A percentile compares a stretch with the other conserved stretches of the same genome.
Conservation (phyloP, 2,329 filamentous ascomycete genomes). For the Colletotrichum sansevieriae region DNA sequence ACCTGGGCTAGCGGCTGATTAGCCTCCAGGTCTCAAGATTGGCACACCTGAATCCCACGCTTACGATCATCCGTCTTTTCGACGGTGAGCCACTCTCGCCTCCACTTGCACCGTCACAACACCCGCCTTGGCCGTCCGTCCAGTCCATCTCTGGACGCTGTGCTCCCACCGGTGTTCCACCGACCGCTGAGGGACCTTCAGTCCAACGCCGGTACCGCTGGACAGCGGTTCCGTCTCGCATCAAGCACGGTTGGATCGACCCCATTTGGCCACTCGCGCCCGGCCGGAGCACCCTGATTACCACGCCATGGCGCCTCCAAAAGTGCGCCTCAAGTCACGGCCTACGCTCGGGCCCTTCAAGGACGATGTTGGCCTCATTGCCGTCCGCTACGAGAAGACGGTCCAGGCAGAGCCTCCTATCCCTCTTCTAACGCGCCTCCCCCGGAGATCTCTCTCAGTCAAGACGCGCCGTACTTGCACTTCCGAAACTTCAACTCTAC, state of each 20-base stretch:
- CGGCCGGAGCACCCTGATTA: conserved; percentile 22
- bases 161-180: conserved; percentile 15
- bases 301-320: conserved; percentile 53
- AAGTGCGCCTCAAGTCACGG: conserved; percentile 57
- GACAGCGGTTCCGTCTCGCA: conserved; percentile 9
- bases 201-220: conserved; percentile 5
- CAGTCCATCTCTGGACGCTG: conserved; percentile 14
- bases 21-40: conserved; percentile 21
- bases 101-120: conserved; percentile 33
- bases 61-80: conserved; percentile 1
- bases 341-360: conserved; percentile 56
- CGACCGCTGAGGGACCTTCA: conserved; percentile 20
- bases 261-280: conserved; percentile 18
- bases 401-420: conserved; percentile 70
- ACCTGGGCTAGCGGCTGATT: conserved; percentile 20
- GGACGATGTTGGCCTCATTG: conserved; percentile 65
- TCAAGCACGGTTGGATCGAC: conserved; percentile 34
- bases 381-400: conserved; percentile 72
- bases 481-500: conserved; percentile 32
- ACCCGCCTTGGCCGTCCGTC: conserved; percentile 24
- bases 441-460: conserved; percentile 47
- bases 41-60: conserved; percentile 37
- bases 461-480: conserved; percentile 38
- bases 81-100: conserved; percentile 27
- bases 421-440: conserved; percentile 61